These are phyloP conservation scores for Litchi chinensis DNA, from an alignment of 345 rosid species.

Conservation along the genomic window DNA sequence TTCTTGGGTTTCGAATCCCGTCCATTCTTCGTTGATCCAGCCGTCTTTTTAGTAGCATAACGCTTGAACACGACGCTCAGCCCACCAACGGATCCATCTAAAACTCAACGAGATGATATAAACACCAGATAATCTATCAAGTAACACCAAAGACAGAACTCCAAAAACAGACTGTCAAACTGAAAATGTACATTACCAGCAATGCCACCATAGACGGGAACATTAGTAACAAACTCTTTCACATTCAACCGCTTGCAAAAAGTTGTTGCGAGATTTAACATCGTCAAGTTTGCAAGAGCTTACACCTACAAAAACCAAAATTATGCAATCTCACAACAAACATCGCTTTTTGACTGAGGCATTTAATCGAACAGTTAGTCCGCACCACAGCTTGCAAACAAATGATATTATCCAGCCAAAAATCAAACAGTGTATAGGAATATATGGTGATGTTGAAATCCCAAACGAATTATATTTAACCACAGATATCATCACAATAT, in stretches of 20 bases:
- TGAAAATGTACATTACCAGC: slow-evolving; percentile 34
- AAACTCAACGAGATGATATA: slow-evolving; percentile 8
- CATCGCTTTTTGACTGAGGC: neutral
- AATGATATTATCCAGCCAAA: no score
- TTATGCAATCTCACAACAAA: neutral
- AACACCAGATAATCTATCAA: neutral
- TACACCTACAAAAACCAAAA: neutral
- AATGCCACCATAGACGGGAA: slow-evolving; percentile 43
- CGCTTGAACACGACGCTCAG: slow-evolving; percentile 70
- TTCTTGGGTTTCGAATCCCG: slow-evolving; percentile 84
- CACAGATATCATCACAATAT: neutral
- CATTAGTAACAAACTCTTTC: slow-evolving; percentile 48
- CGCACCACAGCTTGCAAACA: neutral
- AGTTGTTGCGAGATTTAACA: slow-evolving; percentile 31
- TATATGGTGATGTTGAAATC: neutral
- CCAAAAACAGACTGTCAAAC: slow-evolving; percentile 2
- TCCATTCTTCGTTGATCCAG: slow-evolving; percentile 90
- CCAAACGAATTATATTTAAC: no score
- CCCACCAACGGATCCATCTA: slow-evolving; percentile 62
- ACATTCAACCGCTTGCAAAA: slow-evolving; percentile 48
- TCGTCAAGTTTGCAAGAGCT: slow-evolving; percentile 10
- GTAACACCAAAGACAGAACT: neutral
- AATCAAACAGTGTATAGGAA: neutral
- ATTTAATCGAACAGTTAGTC: neutral
- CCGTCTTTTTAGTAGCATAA: slow-evolving; percentile 86